These are phyloP conservation scores for Flaveria bidentis DNA, from an alignment of 129 eudicot species.

Conservation along the genomic window DNA sequence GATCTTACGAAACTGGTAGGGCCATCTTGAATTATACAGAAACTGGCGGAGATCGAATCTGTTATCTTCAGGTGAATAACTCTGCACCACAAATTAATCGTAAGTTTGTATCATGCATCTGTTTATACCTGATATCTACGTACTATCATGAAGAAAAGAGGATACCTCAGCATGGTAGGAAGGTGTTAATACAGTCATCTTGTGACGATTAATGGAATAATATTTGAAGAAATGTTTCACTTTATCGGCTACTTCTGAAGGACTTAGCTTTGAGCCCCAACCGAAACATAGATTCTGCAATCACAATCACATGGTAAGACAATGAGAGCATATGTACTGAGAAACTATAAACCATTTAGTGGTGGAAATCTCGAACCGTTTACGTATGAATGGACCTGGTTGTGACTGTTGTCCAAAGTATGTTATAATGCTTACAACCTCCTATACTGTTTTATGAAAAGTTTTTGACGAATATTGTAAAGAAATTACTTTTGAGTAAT, in stretches of 20 bases:
- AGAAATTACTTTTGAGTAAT: too few species aligned
- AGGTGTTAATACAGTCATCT: slow-evolving; percentile 95
- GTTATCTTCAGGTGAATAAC: slow-evolving; percentile 96
- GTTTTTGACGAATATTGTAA: too few species aligned
- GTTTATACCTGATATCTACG: neutral
- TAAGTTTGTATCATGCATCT: neutral
- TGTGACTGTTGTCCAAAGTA: neutral
- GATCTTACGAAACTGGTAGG: slow-evolving; percentile 80
- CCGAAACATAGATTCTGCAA: slow-evolving; percentile 81
- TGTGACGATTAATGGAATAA: slow-evolving; percentile 94
- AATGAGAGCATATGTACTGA: neutral
- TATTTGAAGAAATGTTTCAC: slow-evolving; percentile 95
- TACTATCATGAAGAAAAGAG: neutral
- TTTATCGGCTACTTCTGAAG: slow-evolving; percentile 85
- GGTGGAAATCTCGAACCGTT: neutral
- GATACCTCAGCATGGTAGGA: slow-evolving; percentile 95
- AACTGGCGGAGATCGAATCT: slow-evolving; percentile 93
- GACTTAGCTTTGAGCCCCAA: slow-evolving; percentile 81
- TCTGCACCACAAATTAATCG: slow-evolving; percentile 40
- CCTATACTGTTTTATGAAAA: too few species aligned
- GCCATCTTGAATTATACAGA: slow-evolving; percentile 88
- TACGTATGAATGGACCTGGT: neutral
- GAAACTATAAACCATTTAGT: neutral
- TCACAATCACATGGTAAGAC: slow-evolving; percentile 1
- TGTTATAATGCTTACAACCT: too few species aligned